These are phyloP conservation scores for Pythium utonaiense DNA, from an alignment of 352 stramenopile species.

Conservation along the genomic window DNA sequence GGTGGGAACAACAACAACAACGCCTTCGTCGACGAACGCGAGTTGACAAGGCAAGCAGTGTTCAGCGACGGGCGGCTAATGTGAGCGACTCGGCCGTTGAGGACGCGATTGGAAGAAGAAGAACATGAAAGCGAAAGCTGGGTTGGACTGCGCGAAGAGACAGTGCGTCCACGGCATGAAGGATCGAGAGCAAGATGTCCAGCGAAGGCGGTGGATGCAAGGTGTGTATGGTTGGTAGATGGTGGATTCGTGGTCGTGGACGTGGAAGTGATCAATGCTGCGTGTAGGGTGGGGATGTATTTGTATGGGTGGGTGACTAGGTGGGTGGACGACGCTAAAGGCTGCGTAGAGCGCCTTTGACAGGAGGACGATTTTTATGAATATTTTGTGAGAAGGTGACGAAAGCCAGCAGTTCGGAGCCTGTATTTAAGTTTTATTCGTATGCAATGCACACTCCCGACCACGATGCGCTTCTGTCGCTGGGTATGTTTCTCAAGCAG, in stretches of 20 bases:
- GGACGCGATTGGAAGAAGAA: neutral
- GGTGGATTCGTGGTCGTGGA: neutral
- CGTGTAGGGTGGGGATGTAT: slow-evolving; percentile 8
- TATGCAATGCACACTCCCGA: neutral
- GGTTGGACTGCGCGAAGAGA: neutral
- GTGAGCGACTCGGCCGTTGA: neutral
- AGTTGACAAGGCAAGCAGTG: slow-evolving; percentile 20
- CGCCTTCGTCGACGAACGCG: slow-evolving; percentile 19
- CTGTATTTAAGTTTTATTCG: slow-evolving; percentile 25
- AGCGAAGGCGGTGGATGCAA: slow-evolving; percentile 4
- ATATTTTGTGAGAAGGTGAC: slow-evolving; percentile 14
- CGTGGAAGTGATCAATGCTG: slow-evolving; percentile 1
- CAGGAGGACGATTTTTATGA: slow-evolving; percentile 9
- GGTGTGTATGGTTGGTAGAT: slow-evolving; percentile 1
- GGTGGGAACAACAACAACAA: slow-evolving; percentile 7
- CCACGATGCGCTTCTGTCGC: neutral
- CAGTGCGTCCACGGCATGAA: neutral
- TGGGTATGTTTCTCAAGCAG: neutral
- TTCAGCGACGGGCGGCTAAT: slow-evolving; percentile 14
- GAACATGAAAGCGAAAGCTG: neutral
- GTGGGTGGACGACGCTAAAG: neutral
- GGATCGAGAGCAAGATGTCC: neutral
- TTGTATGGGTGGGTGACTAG: slow-evolving; percentile 13
- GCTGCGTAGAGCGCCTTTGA: neutral
- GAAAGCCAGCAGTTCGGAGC: neutral